Base-by-base conservation (phyloP, 2,329 filamentous ascomycete species). In the Ambrosiella beaveri region DNA sequence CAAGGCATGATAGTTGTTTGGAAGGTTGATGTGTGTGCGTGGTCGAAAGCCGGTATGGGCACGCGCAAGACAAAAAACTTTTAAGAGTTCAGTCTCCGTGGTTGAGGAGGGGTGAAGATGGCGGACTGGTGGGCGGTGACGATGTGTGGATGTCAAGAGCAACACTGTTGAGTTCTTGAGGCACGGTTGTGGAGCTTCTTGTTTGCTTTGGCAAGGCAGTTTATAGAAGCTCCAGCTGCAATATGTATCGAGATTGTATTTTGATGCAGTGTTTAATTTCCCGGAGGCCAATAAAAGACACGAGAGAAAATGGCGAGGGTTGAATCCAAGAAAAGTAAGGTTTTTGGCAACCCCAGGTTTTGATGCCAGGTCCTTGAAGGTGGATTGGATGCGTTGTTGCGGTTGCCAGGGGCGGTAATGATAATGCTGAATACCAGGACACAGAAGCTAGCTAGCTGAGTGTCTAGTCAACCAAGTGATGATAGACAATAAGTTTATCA, bases 1-100 rank as follows among this genome's bases (percentile, higher is more conserved):
- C 90, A 97, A 75, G 93, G 93, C 93, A 82, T 82, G 68, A 68
- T 78, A 27, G 27, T 27, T 4, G 27, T 27, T 27, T 27, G 27
- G 27, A 27, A 27, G 27, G 3, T 27, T 27, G 27, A 27, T 27
- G 27, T 27, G 3, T 5, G 27, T 27, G 27, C 27, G 27, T 27
- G 27, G 27, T 27, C 27, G 27, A 27, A 27, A 27, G 27, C 27
- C 27, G 27, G 27, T 27, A 27, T 27, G 27, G 27, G 27, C 52
- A 54, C 15, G 37, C 36, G 15, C 15, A 54, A 27, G 27, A 27
- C 27, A 27, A 27, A 27, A 27, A 27, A 27, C 27, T 3, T 27
- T 27, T 27, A 4, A 27, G 27, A 27, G 27, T 27, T 4, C 27
- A 27, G 27, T 27, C 27, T 27, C 27, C 27, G 27, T 27, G n/a